Percentiles rank a stretch among this genome's conserved stretches.
phyloP scores from a whole-genome alignment of 2,329 filamentous ascomycete genomes.

The Colletotrichum ledebouriae region DNA sequence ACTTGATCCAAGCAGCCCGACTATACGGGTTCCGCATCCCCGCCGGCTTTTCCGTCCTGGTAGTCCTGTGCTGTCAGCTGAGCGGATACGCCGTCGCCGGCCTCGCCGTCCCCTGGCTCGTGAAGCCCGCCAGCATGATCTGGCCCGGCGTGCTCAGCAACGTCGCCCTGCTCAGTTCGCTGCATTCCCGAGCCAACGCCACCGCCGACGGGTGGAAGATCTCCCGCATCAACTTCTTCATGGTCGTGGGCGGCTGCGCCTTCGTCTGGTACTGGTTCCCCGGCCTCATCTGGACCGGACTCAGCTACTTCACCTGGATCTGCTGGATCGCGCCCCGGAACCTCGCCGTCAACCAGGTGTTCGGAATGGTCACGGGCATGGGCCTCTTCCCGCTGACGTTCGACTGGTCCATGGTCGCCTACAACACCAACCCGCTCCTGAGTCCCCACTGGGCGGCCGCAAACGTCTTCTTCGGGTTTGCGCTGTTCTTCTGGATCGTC shows the following conservation, averaged over 20 bases:
- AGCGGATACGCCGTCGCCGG: slow-evolving; percentile 64
- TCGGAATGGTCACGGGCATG: slow-evolving; percentile 61
- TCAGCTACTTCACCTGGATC: slow-evolving; percentile 59
- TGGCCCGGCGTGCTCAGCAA: slow-evolving; percentile 62
- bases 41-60: slow-evolving; percentile 49
- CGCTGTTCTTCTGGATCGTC: slow-evolving; percentile 67
- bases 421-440: slow-evolving; percentile 56
- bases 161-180: slow-evolving; percentile 57
- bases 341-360: slow-evolving; percentile 60
- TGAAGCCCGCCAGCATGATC: slow-evolving; percentile 59
- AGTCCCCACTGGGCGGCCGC: slow-evolving; percentile 70
- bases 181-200: slow-evolving; percentile 49
- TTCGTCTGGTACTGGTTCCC: slow-evolving; percentile 65
- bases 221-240: slow-evolving; percentile 57
- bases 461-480: slow-evolving; percentile 70
- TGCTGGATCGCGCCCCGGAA: slow-evolving; percentile 64
- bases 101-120: slow-evolving; percentile 56
- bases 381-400: slow-evolving; percentile 58
- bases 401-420: slow-evolving; percentile 53
- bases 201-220: slow-evolving; percentile 50
- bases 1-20: slow-evolving; percentile 58
- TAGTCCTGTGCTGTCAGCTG: slow-evolving; percentile 61
- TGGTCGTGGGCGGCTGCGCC: slow-evolving; percentile 54
- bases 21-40: slow-evolving; percentile 57
- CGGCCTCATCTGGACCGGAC: slow-evolving; percentile 57